Base-by-base conservation (phyloP, 345 rosid genomes). In the Salix viminalis region DNA sequence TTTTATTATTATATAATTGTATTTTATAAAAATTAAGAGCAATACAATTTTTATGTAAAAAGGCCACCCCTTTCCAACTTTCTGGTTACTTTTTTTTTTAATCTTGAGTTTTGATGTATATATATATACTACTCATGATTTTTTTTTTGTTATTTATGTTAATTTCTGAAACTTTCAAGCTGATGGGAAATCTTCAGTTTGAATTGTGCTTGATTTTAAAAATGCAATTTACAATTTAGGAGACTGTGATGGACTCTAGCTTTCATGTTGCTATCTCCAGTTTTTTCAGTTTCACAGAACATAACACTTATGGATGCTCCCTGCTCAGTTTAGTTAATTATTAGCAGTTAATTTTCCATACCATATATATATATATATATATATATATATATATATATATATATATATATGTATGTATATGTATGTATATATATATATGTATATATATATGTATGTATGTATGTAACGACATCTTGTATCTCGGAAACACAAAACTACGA, bases 1-100 rank as follows among this genome's bases (percentile, higher is more conserved):
- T 9, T 0, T 26, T 62, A 4, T 21, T 28, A 0, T 28, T 67
- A 36, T 52, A 56, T 48, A 24, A 72, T 79, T 75, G 70, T 75
- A 79, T 75, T 74, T 69, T 21, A 39, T 72, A 16, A 79, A 61
- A 36, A 16, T 26, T 14, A 44, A 61, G 28, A 28, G 19, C 28
- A 67, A 41, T 75, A 19, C 65, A 65, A 77, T 74, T 75, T 46
- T 52, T 28, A 60, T 23, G 7, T 34, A 24, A 24, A 67, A 75
- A 42, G 71, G 69, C 70, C 65, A 75, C 46, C 12, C 12, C 7
- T 16, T 1, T 19, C 48, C 26, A 67, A 67, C 6, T 67, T 67
- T 67, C 23, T 26, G 5, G 11, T n/a, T 52, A 19, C 60, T 9
- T 21, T 9, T 52, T 52, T 50, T 18, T 50, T 5, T 16, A 16